Base-by-base conservation (phyloP, 192 early-diverging fungal genomes). In the Podila clonocystis region DNA sequence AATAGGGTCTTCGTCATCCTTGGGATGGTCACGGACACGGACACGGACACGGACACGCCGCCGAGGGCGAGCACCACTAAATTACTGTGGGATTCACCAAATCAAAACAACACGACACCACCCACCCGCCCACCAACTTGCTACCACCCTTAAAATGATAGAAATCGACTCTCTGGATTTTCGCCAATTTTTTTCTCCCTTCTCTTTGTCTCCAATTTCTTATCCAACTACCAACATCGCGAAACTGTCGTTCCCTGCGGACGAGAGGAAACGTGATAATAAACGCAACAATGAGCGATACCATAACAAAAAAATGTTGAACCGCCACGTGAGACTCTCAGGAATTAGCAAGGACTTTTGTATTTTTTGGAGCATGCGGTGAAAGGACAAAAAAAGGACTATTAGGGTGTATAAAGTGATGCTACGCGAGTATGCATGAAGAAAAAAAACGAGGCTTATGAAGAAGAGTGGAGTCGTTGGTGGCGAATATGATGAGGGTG, bases 21-120 rank as follows among this genome's bases (percentile, higher is more conserved):
- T 93, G 91, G 90, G 91, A 91, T 67, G 86, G 87, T 50, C 84
- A 91, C 70, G 87, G 85, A 63, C 89, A 91, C 66, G 87, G 85
- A 57, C 74, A 84, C 50, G 85, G 86, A 26, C 85, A 89, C 28
- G 84, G 87, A 58, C 86, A 87, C 58, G 65, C 68, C 58, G 83
- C 77, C 48, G 68, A 66, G 20, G 76, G 65, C 64, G 77, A 80
- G 67, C 67, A 80, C 52, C 77, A 80, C 49, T 80, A 80, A 80
- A 73, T 17, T 13, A 0, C 9, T 45, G 41, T 45, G 41, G 13
- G 5, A 30, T n/a, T 15, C 36, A 29, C 24, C 20, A 17, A 24
- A 7, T 11, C 15, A 41, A 33, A 26, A 63, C 11, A 20, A 20
- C 15, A 63, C 15, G 19, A 20, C 13, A 33, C 62, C 19, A 45